These are phyloP conservation scores for Akanthomyces dipterigenus DNA, from an alignment of 2,329 filamentous ascomycete genomes.

Conservation along the genomic window DNA sequence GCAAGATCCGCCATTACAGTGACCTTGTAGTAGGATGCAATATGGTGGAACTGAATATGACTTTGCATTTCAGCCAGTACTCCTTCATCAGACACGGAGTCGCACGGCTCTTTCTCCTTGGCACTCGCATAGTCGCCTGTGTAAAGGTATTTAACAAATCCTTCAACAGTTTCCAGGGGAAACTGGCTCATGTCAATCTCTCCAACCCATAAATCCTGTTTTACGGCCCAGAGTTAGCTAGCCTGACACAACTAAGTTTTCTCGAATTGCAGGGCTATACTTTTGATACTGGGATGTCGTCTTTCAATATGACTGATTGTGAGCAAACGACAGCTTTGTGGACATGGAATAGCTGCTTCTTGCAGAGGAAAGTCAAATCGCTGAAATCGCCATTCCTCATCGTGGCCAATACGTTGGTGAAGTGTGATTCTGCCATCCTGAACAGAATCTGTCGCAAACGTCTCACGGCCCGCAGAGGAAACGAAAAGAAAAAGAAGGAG, in stretches of 20 bases:
- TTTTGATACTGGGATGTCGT: not conserved
- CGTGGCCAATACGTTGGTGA: not conserved
- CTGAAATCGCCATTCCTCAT: not conserved
- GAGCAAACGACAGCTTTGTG: not conserved
- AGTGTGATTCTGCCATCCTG: not conserved
- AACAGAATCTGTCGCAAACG: too few species aligned
- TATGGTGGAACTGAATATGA: not conserved
- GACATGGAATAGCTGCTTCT: not conserved
- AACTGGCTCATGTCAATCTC: not conserved
- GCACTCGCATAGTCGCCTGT: not conserved
- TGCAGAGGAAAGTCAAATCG: not conserved
- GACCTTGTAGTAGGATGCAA: not conserved
- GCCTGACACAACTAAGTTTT: not conserved
- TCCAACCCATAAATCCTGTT: not conserved
- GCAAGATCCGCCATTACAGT: not conserved
- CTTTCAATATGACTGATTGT: not conserved
- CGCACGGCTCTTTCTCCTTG: not conserved
- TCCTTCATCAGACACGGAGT: too few species aligned
- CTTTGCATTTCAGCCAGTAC: not conserved
- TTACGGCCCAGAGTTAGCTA: not conserved
- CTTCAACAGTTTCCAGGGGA: not conserved
- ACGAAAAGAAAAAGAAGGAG: too few species aligned
- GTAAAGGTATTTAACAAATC: not conserved
- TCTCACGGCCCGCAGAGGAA: too few species aligned
- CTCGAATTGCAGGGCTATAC: not conserved